phyloP scores from a whole-genome alignment of 2,329 filamentous ascomycete genomes.

The Aspergillus persii region DNA sequence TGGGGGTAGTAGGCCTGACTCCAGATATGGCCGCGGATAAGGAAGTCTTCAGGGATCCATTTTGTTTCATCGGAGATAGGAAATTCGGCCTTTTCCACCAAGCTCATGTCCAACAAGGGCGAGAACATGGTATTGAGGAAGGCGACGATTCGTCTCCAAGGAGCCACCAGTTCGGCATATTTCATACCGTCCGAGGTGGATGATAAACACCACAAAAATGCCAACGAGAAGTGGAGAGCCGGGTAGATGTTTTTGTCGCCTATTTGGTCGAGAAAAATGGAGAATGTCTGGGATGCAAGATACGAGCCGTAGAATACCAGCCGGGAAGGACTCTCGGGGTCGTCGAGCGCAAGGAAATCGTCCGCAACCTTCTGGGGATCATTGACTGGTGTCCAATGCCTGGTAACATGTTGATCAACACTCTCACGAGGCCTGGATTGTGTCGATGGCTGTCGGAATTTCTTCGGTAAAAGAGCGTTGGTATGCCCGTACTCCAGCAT shows the following conservation, averaged over 20 bases:
- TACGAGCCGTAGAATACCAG: conserved; percentile 38
- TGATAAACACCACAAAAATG: conserved; percentile 50
- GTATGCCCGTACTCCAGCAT: conserved; percentile 55
- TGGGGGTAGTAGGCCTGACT: conserved; percentile 49
- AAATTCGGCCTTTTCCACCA: conserved; percentile 42
- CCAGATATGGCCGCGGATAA: conserved; percentile 57
- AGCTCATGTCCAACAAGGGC: conserved; percentile 33
- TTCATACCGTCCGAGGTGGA: conserved; percentile 37
- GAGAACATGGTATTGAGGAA: conserved; percentile 56
- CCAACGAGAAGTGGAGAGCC: conserved; percentile 54
- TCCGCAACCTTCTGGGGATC: conserved; percentile 13
- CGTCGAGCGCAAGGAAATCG: conserved; percentile 12
- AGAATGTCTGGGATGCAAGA: conserved; percentile 45
- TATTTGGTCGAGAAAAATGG: conserved; percentile 45
- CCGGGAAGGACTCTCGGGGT: conserved; percentile 20
- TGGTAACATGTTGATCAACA: conserved; percentile 18
- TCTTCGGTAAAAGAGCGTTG: conserved; percentile 28
- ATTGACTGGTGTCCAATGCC: conserved; percentile 20
- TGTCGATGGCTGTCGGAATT: conserved; percentile 24
- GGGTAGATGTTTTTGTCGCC: conserved; percentile 54
- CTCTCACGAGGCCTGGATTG: conserved; percentile 11
- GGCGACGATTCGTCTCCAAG: conserved; percentile 50
- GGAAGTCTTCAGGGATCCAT: conserved; percentile 59
- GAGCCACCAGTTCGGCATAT: conserved; percentile 44
- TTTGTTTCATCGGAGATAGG: conserved; percentile 41